phyloP scores from a whole-genome alignment of 768 basidiomycete species.

The Podaxis sp. region DNA sequence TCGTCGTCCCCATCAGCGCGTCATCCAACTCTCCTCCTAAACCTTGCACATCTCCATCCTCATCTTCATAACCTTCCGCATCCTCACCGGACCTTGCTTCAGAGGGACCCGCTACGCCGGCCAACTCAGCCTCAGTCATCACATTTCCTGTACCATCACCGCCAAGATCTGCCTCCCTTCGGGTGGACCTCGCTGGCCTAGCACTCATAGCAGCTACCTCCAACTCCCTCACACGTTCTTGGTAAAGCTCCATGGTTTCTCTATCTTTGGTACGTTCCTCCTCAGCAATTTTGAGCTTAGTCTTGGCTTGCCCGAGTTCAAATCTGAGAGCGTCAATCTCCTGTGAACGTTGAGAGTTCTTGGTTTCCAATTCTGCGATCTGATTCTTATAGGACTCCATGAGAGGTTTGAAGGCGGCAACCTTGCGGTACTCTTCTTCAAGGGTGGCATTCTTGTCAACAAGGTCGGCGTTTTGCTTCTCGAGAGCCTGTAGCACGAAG shows the following conservation, averaged over 20 bases:
- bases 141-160: constrained; percentile 28
- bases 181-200: constrained; percentile 27
- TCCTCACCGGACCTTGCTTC: neutral
- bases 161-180: constrained; percentile 19
- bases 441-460: constrained; percentile 88
- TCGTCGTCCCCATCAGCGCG: constrained; percentile 78
- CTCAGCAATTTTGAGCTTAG: constrained; percentile 61
- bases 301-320: constrained; percentile 73
- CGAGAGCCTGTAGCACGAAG: constrained; percentile 58
- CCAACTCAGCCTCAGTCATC: neutral
- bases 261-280: constrained; percentile 77
- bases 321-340: constrained; percentile 73
- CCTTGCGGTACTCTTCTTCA: constrained; percentile 91
- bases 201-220: constrained; percentile 58
- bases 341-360: constrained; percentile 59
- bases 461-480: constrained; percentile 90
- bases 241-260: constrained; percentile 84
- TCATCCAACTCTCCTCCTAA: constrained; percentile 87
- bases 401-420: constrained; percentile 80
- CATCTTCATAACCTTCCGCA: constrained; percentile 37
- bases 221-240: constrained; percentile 87
- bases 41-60: constrained; percentile 47
- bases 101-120: neutral
- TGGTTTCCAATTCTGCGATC: constrained; percentile 76
- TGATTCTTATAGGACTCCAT: constrained; percentile 93